Conservation (phyloP, 495 filamentous ascomycete genomes). For the Penicillium psychrofluorescens region DNA sequence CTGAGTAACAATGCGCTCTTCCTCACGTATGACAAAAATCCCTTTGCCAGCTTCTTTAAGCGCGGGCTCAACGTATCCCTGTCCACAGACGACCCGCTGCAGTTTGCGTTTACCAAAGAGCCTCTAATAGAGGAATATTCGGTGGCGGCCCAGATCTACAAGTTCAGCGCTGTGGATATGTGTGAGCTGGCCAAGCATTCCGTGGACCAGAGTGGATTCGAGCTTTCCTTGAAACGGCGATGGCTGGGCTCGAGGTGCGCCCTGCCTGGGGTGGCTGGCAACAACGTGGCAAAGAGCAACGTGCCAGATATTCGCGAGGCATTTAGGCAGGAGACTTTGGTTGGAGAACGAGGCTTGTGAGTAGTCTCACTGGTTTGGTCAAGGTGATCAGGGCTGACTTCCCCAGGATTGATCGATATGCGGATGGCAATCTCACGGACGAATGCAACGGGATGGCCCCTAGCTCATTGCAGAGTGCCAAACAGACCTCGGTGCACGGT, state of each 20-base stretch:
- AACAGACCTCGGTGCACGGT: slow-evolving; percentile 8
- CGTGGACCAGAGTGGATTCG: slow-evolving; percentile 90
- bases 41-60: slow-evolving; percentile 89
- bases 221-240: slow-evolving; percentile 75
- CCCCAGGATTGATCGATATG: slow-evolving; percentile 24
- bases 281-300: slow-evolving; percentile 90
- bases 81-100: slow-evolving; percentile 93
- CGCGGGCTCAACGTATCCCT: slow-evolving; percentile 91
- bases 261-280: slow-evolving; percentile 68
- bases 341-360: slow-evolving; percentile 77
- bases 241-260: slow-evolving; percentile 79
- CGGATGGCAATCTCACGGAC: slow-evolving; percentile 7
- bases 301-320: slow-evolving; percentile 87
- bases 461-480: slow-evolving; percentile 11
- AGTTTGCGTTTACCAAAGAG: slow-evolving; percentile 98
- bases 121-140: slow-evolving; percentile 97
- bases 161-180: slow-evolving; percentile 95
- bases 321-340: slow-evolving; percentile 76
- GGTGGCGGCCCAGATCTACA: slow-evolving; percentile 97
- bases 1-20: slow-evolving; percentile 97
- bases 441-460: slow-evolving; percentile 10
- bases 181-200: slow-evolving; percentile 96
- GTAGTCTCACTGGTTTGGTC: slow-evolving; percentile 11
- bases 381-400: no score
- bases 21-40: slow-evolving; percentile 94